phyloP scores from a whole-genome alignment of 495 filamentous ascomycete genomes.

The Bryoglossum gracile region DNA sequence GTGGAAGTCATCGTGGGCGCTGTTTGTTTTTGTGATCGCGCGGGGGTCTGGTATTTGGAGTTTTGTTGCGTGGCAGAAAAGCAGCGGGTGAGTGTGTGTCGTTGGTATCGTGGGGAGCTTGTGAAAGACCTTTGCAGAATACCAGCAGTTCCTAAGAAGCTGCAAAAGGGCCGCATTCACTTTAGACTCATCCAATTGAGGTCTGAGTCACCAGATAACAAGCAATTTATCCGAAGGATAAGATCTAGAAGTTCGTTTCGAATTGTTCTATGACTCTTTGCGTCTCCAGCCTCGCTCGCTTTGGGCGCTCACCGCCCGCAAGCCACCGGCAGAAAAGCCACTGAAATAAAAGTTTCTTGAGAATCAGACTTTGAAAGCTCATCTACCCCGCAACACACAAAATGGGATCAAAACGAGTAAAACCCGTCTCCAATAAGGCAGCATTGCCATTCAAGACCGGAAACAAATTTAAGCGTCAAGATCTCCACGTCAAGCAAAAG shows the following conservation, averaged over 20 bases:
- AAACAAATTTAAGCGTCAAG: conserved; percentile 73
- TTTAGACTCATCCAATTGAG: conserved; percentile 18
- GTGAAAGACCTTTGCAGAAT: conserved; percentile 7
- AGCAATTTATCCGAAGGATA: not conserved
- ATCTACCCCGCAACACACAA: conserved; percentile 14
- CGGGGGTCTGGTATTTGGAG: conserved; percentile 25
- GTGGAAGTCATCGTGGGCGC: conserved; percentile 32
- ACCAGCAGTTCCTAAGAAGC: conserved; percentile 15
- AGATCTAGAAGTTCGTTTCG: conserved; percentile 8
- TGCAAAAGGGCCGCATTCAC: conserved; percentile 27
- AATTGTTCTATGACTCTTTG: conserved; percentile 7
- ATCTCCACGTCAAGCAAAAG: conserved; percentile 72
- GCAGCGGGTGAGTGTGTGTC: conserved; percentile 9
- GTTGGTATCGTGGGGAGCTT: too few relatives aligned
- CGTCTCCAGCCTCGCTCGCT: not conserved
- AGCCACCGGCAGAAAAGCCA: not conserved
- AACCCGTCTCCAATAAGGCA: conserved; percentile 29
- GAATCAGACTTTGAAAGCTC: not conserved
- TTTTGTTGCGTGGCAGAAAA: conserved; percentile 22
- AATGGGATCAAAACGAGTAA: conserved; percentile 37
- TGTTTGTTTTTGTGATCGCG: conserved; percentile 11
- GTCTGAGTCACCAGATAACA: conserved; percentile 12
- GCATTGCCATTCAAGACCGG: conserved; percentile 30
- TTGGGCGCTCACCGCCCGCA: not conserved
- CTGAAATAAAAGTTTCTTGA: too few relatives aligned